Conservation (phyloP, 1,284 basidiomycete species). For the Leccinum solheimii region DNA sequence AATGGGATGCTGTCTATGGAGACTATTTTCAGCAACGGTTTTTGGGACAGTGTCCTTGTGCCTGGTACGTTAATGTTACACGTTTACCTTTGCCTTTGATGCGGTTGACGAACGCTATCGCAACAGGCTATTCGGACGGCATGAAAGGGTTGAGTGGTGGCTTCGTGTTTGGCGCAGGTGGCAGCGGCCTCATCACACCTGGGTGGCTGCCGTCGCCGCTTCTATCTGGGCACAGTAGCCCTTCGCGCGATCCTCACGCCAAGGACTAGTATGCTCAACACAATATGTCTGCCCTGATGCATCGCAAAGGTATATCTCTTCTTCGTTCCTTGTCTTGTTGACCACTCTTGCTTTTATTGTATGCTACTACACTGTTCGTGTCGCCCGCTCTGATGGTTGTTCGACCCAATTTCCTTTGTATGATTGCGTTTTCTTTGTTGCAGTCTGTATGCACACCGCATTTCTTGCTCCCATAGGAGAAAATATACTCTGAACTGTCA, state of each 20-base stretch:
- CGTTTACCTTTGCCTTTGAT: neutral
- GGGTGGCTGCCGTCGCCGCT: constrained; percentile 35
- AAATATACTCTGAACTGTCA: constrained; percentile 6
- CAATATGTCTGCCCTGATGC: constrained; percentile 28
- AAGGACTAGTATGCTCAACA: constrained; percentile 32
- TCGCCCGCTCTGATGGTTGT: constrained; percentile 8
- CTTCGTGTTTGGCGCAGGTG: constrained; percentile 78
- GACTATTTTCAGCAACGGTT: constrained; percentile 70
- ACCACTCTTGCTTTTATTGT: constrained; percentile 1
- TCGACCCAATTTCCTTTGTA: constrained; percentile 8
- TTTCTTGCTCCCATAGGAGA: constrained; percentile 10
- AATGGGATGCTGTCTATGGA: constrained; percentile 70
- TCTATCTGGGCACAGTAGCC: constrained; percentile 35
- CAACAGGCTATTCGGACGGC: constrained; percentile 68
- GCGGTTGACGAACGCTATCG: constrained; percentile 15
- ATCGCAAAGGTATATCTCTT: constrained; percentile 23
- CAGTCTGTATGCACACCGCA: constrained; percentile 18
- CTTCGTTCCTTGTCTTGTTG: constrained; percentile 3
- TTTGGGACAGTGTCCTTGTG: constrained; percentile 83
- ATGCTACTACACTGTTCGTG: constrained; percentile 4
- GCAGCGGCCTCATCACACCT: constrained; percentile 53
- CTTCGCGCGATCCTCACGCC: constrained; percentile 22
- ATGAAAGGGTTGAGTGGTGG: constrained; percentile 79
- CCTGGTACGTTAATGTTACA: constrained; percentile 55
- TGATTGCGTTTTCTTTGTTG: constrained; percentile 16